Base-by-base conservation (phyloP, 1,139 yeast genomes). In the Ogataea hybrid region DNA sequence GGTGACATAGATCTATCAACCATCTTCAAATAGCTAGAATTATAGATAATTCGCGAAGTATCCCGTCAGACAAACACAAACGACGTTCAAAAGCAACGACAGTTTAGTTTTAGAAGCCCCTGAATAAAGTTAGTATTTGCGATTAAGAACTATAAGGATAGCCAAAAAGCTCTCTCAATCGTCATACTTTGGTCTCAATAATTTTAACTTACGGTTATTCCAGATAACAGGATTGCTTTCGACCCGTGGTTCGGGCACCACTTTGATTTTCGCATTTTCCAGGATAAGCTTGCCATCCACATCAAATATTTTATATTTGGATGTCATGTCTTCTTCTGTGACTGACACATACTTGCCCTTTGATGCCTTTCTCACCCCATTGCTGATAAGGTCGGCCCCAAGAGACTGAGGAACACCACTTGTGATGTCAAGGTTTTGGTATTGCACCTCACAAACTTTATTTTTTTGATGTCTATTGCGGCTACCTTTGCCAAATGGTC, bases 341-440 rank as follows among this genome's bases (percentile, higher is more conserved):
- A 83, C 57, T 3, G 63, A 54, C 9, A 79, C 71, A 53, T 62
- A 80, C 42, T 62, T 61, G 0, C 89, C 90, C 75, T 76, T 15
- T 61, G 64, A 56, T 73, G 79, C 11, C 10, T 35, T 33, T 49
- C 56, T 2, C 10, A 75, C 79, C 1, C 86, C 85, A 8, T 58
- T 55, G 32, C 67, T 65, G 36, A 81, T 71, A 39, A 80, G 56
- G 0, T 61, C 64, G 2, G 61, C 62, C 0, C 76, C 79, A n/a
- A 77, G 49, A 3, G 73, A 57, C 23, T 60, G 60, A 2, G 85
- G 83, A 9, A 81, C 63, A 0, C 72, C 74, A 6, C 59, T 63
- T 1, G 76, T 63, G 3, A 73, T 62, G 34, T 78, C 81, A 31
- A 83, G 56, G 53, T 81, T 80, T 3, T 66, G 64, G 58, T 81